A percentile compares a stretch with the other conserved stretches of the same genome.
These are phyloP conservation scores for Colletotrichum kahawae DNA, from an alignment of 2,329 filamentous ascomycete genomes.

Conservation along the genomic window DNA sequence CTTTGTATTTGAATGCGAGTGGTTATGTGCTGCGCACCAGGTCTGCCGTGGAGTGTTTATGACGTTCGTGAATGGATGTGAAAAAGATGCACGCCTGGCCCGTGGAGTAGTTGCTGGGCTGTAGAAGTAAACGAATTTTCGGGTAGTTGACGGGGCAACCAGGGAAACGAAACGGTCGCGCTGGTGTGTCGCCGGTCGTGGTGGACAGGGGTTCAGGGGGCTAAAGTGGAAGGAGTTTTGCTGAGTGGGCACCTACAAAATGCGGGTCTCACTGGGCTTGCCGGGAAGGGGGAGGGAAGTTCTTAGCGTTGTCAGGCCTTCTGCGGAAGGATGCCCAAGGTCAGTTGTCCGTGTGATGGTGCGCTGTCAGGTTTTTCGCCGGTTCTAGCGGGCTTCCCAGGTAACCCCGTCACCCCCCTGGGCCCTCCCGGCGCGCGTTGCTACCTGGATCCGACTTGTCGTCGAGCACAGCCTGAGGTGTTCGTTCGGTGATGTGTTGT, in stretches of 20 bases:
- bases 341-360: conserved; percentile 14
- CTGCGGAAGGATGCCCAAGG: neutral
- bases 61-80: conserved; percentile 21
- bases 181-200: neutral
- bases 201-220: conserved; percentile 18
- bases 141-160: conserved; percentile 21
- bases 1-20: conserved; percentile 19
- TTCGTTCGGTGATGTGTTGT: neutral
- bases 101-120: conserved; percentile 19
- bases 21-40: neutral
- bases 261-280: neutral
- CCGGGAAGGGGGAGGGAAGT: neutral
- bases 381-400: conserved; percentile 5
- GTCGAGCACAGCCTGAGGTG: neutral
- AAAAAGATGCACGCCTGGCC: conserved; percentile 18
- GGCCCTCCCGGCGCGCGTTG: conserved; percentile 31
- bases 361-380: conserved; percentile 10
- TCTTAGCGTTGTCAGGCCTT: neutral
- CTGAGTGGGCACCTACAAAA: neutral
- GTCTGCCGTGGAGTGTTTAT: conserved; percentile 17
- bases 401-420: conserved; percentile 2
- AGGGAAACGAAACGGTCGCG: conserved; percentile 9
- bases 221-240: conserved; percentile 2
- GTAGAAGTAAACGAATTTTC: conserved; percentile 24
- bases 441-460: neutral